Evolutionary conservation across 2,329 filamentous ascomycete species (phyloP), one percentile per base, ranked within the genome.

Genomic region (Stenocarpella maydis): DNA sequence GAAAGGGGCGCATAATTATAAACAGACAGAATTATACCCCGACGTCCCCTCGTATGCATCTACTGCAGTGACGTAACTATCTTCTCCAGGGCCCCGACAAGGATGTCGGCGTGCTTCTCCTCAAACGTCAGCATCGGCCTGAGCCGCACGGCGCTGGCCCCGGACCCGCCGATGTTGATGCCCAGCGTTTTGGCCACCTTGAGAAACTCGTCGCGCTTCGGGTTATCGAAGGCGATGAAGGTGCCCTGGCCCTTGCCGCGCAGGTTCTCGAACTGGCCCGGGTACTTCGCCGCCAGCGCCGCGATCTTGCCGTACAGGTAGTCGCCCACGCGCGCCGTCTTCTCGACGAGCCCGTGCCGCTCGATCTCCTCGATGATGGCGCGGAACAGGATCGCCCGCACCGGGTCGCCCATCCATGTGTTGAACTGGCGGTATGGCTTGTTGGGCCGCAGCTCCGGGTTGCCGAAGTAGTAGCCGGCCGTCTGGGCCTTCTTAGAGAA

Each of bases 341-440:
- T 86, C 77, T 88, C 84, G 64, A 97, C 93, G n/a, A 97, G 87
- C 76, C 91, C 88, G 69, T 92, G 85, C 63, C 89, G 85, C 80
- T 94, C 84, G 68, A 97, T 90, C 83, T 97, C 94, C 69, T 92
- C 82, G 77, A 95, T 88, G 82, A 97, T 97, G 76, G 90, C 91
- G 72, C 92, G 89, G 90, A 97, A 97, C 74, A 97, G 86, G 71
- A 97, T 84, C 19, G 92, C 93, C 71, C 93, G 90, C 17, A 92
- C 91, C 19, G 94, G 94, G 82, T 97, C 94, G 76, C 94, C 94
- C 91, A 97, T 97, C 94, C 94, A 97, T 60, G 94, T 97, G 86
- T 97, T 97, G 87, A 97, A 97, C 82, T 97, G 94, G 72, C 94
- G 91, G 86, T 97, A 97, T 7, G 95, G 92, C 87, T 95, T 95